Conservation (phyloP, 2,329 filamentous ascomycete species). For the Hypoxylon sp. region DNA sequence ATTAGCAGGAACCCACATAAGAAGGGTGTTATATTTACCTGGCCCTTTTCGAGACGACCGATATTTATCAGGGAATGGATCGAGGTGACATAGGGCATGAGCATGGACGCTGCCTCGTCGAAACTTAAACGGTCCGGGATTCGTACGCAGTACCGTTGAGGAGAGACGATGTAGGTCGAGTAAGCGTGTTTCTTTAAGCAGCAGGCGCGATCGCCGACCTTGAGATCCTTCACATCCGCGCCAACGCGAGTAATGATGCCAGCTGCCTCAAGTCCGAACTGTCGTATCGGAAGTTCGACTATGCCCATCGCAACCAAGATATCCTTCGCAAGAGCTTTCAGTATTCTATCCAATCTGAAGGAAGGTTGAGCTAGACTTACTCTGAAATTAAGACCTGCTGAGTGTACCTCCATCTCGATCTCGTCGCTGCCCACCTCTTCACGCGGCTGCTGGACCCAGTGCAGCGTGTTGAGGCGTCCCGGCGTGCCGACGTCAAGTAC, state of each 20-base stretch:
- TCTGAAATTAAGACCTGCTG: constrained; percentile 32
- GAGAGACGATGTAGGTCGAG: constrained; percentile 43
- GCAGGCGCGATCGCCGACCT: constrained; percentile 34
- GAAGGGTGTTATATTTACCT: constrained; percentile 9
- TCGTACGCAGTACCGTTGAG: constrained; percentile 34
- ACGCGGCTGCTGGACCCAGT: constrained; percentile 20
- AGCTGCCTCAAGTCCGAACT: constrained; percentile 28
- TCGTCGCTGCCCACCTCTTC: constrained; percentile 16
- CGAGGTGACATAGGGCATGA: constrained; percentile 21
- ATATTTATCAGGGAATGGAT: constrained; percentile 22
- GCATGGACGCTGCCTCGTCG: constrained; percentile 34
- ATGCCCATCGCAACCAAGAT: constrained; percentile 30
- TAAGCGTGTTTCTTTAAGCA: constrained; percentile 35
- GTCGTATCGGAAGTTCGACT: constrained; percentile 23
- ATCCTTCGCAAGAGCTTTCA: constrained; percentile 29
- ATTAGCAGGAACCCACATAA: constrained; percentile 18
- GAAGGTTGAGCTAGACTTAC: constrained; percentile 18
- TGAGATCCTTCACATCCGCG: constrained; percentile 26
- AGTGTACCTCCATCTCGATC: constrained; percentile 28
- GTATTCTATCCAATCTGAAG: neutral
- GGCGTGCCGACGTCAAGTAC: constrained; percentile 27
- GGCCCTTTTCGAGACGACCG: constrained; percentile 19
- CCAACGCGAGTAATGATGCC: constrained; percentile 35
- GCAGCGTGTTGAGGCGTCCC: constrained; percentile 26
- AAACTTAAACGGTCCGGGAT: constrained; percentile 35